Evolutionary conservation across 2,329 filamentous ascomycete genomes (phyloP).

Genomic region (Penicillium sp.): DNA sequence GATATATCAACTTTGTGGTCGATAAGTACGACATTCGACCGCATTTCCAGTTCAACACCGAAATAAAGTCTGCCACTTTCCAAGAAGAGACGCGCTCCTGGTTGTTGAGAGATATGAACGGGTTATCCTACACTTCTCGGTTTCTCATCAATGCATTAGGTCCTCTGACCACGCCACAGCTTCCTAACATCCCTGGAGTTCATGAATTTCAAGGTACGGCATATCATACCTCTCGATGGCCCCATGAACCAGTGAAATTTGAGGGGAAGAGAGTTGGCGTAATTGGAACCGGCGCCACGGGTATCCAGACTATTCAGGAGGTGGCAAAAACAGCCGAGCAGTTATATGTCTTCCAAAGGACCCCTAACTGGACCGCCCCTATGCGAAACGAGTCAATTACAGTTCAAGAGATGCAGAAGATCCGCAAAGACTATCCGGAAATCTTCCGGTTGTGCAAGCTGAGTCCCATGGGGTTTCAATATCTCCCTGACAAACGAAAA

Average conservation of each 20-base stretch:
- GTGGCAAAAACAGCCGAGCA: constrained; percentile 14
- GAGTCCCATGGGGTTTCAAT: too few species aligned
- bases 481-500: too few species aligned
- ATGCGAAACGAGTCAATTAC: too few species aligned
- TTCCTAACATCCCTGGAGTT: constrained; percentile 26
- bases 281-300: constrained; percentile 45
- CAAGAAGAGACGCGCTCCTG: neutral
- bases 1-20: constrained; percentile 7
- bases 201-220: constrained; percentile 20
- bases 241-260: constrained; percentile 9
- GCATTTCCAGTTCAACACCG: constrained; percentile 9
- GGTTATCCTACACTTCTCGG: constrained; percentile 1
- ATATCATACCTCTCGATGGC: constrained; percentile 29
- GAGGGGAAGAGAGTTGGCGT: constrained; percentile 41
- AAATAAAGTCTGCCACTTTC: constrained; percentile 5
- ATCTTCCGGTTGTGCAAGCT: too few species aligned
- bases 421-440: neutral
- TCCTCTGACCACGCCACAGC: constrained; percentile 16
- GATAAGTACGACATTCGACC: constrained; percentile 4
- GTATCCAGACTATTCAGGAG: constrained; percentile 36
- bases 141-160: constrained; percentile 8
- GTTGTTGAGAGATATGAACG: neutral
- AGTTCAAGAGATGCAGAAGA: constrained; percentile 12
- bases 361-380: constrained; percentile 13
- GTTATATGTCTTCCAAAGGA: constrained; percentile 26